Evolutionary conservation across 2,329 filamentous ascomycete species (phyloP), one percentile per base, ranked within the genome.

Genomic region (Trichophyton equinum): DNA sequence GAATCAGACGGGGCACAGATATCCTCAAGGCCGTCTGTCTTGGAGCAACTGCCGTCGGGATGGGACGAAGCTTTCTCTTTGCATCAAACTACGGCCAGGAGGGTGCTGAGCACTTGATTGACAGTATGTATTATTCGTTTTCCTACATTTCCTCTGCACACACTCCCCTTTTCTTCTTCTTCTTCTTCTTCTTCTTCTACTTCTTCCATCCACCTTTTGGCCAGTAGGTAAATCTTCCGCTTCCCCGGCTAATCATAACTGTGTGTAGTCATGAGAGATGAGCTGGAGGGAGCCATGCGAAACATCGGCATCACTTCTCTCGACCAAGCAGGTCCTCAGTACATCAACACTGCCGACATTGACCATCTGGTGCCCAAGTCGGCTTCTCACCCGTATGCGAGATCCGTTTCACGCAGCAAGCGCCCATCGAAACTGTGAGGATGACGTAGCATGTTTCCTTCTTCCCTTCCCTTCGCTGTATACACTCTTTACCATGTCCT

Each of bases 21-120:
- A 77, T 83, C 3, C 73, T 83, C 25, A 83, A 82, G 64, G 78
- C 78, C 1, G 68, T 82, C 6, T 78, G 77, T 25, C 69, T 83
- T 0, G 81, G 81, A 0, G 80, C 79, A 3, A 80, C 76, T 0
- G 79, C 79, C 9, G 81, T 82, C 2, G 79, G 80, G 0, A 75
- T 83, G 58, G 81, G 80, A 0, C 70, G 81, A 13, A 80, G 79
- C 15, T 79, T 78, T 62, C 69, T 83, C 5, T 83, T 79, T 64
- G 78, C 79, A 1, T 71, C 79, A 27, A 77, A 78, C 3, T 82
- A 82, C 62, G 80, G 81, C 4, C 78, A 81, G 65, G 78, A 78
- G 60, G 80, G 80, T 1, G 77, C 81, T 18, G 78, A 81, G 65
- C 77, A 81, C 69, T 71, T 81, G 62, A 77, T 81, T 60, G 77